Percentiles rank a stretch among this genome's conserved stretches.
Conservation (phyloP, 2,329 filamentous ascomycete species). For the Diaporthe helianthi region DNA sequence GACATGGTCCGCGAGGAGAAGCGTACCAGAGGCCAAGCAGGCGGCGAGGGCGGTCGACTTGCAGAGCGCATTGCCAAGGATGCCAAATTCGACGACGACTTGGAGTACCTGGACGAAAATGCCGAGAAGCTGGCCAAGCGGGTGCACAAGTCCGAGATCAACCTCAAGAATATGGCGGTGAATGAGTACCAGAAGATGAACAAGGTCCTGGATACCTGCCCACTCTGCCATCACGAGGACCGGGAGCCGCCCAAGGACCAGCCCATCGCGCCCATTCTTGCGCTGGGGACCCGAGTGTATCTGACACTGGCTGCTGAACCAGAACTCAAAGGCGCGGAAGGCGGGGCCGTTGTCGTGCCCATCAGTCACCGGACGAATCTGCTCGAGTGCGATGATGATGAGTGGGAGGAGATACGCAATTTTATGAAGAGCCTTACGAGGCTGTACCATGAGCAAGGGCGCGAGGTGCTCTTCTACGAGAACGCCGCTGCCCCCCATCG, state of each 20-base stretch:
- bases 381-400: constrained; percentile 95
- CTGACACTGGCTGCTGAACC: constrained; percentile 90
- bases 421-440: constrained; percentile 97
- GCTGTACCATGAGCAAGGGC: constrained; percentile 92
- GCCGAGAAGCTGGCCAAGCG: constrained; percentile 86
- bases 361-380: constrained; percentile 87
- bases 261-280: constrained; percentile 84
- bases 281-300: constrained; percentile 84
- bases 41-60: constrained; percentile 81
- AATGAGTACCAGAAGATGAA: constrained; percentile 90
- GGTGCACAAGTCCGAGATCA: constrained; percentile 86
- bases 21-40: constrained; percentile 77
- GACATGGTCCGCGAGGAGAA: constrained; percentile 97
- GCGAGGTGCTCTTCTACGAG: constrained; percentile 96
- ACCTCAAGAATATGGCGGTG: constrained; percentile 87
- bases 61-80: constrained; percentile 96
- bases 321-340: constrained; percentile 74
- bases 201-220: constrained; percentile 83
- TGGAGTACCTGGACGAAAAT: constrained; percentile 98
- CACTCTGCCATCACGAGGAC: constrained; percentile 92
- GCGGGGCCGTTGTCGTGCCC: constrained; percentile 87
- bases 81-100: constrained; percentile 84
- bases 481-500: constrained; percentile 85
- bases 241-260: constrained; percentile 65
- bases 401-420: constrained; percentile 98